Conservation (phyloP, 1,139 yeast species). For the Meyerozyma elateridarum region DNA sequence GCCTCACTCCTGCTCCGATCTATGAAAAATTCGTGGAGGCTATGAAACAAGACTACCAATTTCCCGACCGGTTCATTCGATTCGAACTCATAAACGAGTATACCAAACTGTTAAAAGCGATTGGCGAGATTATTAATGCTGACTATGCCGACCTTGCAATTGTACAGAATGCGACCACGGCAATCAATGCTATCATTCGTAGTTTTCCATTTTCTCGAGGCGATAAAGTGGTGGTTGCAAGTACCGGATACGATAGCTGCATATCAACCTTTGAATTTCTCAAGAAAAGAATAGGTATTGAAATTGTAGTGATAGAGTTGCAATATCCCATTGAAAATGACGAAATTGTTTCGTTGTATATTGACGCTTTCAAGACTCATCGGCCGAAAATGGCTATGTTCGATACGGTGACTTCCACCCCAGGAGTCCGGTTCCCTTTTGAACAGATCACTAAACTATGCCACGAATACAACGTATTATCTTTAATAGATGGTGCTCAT, state of each 20-base stretch:
- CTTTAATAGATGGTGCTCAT: slow-evolving; percentile 73
- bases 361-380: slow-evolving; percentile 21
- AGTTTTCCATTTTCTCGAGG: slow-evolving; percentile 48
- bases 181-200: slow-evolving; percentile 54
- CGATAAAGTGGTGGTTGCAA: slow-evolving; percentile 50
- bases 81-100: slow-evolving; percentile 20
- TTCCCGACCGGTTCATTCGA: slow-evolving; percentile 40
- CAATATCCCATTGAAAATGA: slow-evolving; percentile 47
- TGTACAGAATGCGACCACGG: slow-evolving; percentile 58
- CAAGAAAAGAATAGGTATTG: slow-evolving; percentile 37
- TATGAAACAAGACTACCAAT: slow-evolving; percentile 23
- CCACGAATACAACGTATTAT: slow-evolving; percentile 40
- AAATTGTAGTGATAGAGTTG: slow-evolving; percentile 39
- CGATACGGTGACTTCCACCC: slow-evolving; percentile 62
- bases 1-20: slow-evolving; percentile 42
- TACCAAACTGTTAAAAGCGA: slow-evolving; percentile 22
- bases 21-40: slow-evolving; percentile 21
- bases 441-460: slow-evolving; percentile 46
- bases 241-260: slow-evolving; percentile 58
- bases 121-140: slow-evolving; percentile 37
- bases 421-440: slow-evolving; percentile 59
- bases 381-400: slow-evolving; percentile 44
- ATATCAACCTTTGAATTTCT: slow-evolving; percentile 49
- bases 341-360: slow-evolving; percentile 41
- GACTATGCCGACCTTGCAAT: slow-evolving; percentile 44